A percentile compares a stretch with the other conserved stretches of the same genome.
Evolutionary conservation across 1,284 basidiomycete species (phyloP).

Genomic region (Trichosporon asahii): DNA sequence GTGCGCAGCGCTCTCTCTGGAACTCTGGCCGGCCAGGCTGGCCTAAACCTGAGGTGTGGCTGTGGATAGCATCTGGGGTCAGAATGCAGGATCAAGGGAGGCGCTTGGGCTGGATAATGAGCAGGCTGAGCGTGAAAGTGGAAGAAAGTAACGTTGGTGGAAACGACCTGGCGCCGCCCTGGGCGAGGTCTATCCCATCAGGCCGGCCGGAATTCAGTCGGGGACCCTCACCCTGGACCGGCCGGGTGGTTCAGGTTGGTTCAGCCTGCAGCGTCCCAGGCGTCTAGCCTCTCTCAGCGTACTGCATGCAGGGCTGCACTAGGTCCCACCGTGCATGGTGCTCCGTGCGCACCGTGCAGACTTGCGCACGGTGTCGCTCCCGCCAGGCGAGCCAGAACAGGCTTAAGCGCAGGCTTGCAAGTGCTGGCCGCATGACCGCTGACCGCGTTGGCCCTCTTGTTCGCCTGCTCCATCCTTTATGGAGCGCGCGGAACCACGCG

Average conservation of each 20-base stretch:
- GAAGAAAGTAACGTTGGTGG: not conserved
- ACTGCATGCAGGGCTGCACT: not conserved
- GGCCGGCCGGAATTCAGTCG: conserved; percentile 1
- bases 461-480: not conserved
- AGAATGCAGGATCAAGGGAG: not conserved
- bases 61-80: not conserved
- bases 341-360: not conserved
- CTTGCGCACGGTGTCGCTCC: not conserved
- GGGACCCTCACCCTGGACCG: not conserved
- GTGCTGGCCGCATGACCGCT: not conserved
- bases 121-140: not conserved
- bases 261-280: not conserved
- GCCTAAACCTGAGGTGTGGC: not conserved
- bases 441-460: not conserved
- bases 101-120: not conserved
- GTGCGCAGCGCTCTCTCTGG: not conserved
- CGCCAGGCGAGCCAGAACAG: not conserved
- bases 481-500: not conserved
- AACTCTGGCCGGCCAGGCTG: not conserved
- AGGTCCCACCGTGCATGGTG: conserved; percentile 3
- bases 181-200: not conserved
- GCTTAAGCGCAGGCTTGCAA: not conserved
- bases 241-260: not conserved
- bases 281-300: not conserved
- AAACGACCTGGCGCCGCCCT: too few relatives aligned